Evolutionary conservation across 2,329 filamentous ascomycete genomes (phyloP), one percentile per base, ranked within the genome.

Genomic region (Teratosphaeria viscida): DNA sequence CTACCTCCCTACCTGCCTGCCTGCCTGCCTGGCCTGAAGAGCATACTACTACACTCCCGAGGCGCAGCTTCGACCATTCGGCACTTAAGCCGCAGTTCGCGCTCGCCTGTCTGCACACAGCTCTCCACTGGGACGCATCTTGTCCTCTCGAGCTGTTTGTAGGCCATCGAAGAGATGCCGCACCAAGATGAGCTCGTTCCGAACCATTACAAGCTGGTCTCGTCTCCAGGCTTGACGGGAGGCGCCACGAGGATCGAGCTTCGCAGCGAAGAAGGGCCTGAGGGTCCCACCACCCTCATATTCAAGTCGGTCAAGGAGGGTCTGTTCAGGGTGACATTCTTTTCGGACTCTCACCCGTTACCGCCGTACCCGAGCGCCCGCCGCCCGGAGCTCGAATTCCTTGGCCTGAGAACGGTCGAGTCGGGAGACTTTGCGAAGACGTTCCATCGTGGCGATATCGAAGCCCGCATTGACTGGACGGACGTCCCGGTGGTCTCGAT

Each of bases 321-420:
- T 56, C 74, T 89, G 16, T 90, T 89, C 72, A 78, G 86, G 52
- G 87, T 86, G 1, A 85, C 84, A 0, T 89, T 89, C 68, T 79
- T 81, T 1, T 85, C 86, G 0, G 67, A 77, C 14, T 77, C 78
- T 2, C 85, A 89, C 66, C 82, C 82, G 6, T 69, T 87, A 1
- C 84, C 87, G 32, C 86, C 86, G 1, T 83, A 83, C 66, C 86
- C 86, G 7, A 86, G 84, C 58, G 78, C 82, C 5, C 71, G 70
- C 7, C 75, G 76, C n/a, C 79, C 80, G 1, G 62, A 70, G 34
- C 27, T 29, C 16, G 14, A 70, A 70, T 12, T 81, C 52, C 39
- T 57, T 4, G 27, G 47, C 5, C 55, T 58, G 52, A n/a, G 34
- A 1, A 27, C 55, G 16, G 62, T 67, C 16, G 69, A 70, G n/a